Conservation (phyloP, 495 filamentous ascomycete genomes). For the Hyaloscypha hepaticicola region DNA sequence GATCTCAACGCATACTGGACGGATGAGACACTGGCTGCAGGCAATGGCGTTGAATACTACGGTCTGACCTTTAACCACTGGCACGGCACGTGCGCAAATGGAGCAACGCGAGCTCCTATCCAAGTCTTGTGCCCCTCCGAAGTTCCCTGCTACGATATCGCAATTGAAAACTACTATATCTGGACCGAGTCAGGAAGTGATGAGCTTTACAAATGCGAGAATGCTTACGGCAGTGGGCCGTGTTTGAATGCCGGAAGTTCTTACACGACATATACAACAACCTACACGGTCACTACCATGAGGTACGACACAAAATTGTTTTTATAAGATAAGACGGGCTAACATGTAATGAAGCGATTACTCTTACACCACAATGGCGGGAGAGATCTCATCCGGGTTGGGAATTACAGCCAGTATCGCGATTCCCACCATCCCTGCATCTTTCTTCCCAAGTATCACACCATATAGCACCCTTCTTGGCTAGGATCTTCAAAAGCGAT, state of each 20-base stretch:
- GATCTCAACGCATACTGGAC: slow-evolving; percentile 47
- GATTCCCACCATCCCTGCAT: slow-evolving; percentile 55
- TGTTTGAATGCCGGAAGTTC: slow-evolving; percentile 24
- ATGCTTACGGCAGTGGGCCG: slow-evolving; percentile 31
- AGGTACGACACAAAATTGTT: no score
- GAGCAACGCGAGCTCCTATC: slow-evolving; percentile 49
- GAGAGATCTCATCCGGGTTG: slow-evolving; percentile 42
- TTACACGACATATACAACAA: slow-evolving; percentile 9
- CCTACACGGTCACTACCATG: neutral
- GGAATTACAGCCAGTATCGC: slow-evolving; percentile 47
- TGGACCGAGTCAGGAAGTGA: slow-evolving; percentile 50
- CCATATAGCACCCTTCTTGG: slow-evolving; percentile 27
- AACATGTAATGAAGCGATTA: slow-evolving; percentile 42
- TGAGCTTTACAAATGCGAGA: slow-evolving; percentile 26
- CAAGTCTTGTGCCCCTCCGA: slow-evolving; percentile 35
- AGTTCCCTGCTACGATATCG: slow-evolving; percentile 52
- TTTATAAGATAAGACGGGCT: neutral
- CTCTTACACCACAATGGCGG: slow-evolving; percentile 42
- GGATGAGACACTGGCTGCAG: slow-evolving; percentile 19
- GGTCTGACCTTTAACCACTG: slow-evolving; percentile 56
- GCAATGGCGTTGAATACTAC: slow-evolving; percentile 50
- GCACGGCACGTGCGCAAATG: slow-evolving; percentile 55
- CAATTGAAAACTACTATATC: slow-evolving; percentile 55
- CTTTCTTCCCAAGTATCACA: slow-evolving; percentile 51
- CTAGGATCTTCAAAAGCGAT: no score